Base-by-base conservation (phyloP, 345 rosid species). In the Eucalyptus regnans region DNA sequence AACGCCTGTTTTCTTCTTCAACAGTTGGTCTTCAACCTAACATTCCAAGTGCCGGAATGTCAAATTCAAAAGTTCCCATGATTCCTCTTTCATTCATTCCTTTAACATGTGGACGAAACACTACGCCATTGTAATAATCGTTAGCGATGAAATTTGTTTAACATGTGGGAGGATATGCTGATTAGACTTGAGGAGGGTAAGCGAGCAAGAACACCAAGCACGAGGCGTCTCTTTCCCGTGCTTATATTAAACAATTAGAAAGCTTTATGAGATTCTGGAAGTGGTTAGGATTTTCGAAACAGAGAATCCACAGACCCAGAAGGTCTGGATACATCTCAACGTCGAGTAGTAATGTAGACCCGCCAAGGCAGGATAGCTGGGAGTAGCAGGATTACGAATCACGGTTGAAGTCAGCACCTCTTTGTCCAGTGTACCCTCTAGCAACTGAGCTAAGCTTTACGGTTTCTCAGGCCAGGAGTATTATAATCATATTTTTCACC, bases 181-280 rank as follows among this genome's bases (percentile, higher is more conserved):
- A 31, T 16, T 15, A 31, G 43, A 66, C 79, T 66, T 8, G 79
- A 68, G 43, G 6, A 66, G 12, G 37, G 22, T 31, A 66, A 68
- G 79, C 12, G 9, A 66, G 79, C 79, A 31, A 66, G 43, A 66
- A 31, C 0, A 0, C 79, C 22, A 0, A 31, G 79, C 22, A 0
- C 12, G 12, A 66, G 43, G 79, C 7, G 43, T 1, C 22, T 8
- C 79, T 15, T 66, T 66, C 0, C 43, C 1, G 12, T 31, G 22
- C 79, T 66, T 66, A 66, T 31, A 31, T 31, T 31, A 66, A 31
- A 66, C 20, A 16, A 31, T 31, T 16, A 66, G 79, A 66, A 66
- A 31, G 79, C 79, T 66, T 66, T 8, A 66, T n/a, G 41, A 7
- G 37, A 64, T 64, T 64, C 3, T 1, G 3, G 5, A 64, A 15